Evolutionary conservation across 2,329 filamentous ascomycete species (phyloP).

Genomic region (Fusarium buxicola): DNA sequence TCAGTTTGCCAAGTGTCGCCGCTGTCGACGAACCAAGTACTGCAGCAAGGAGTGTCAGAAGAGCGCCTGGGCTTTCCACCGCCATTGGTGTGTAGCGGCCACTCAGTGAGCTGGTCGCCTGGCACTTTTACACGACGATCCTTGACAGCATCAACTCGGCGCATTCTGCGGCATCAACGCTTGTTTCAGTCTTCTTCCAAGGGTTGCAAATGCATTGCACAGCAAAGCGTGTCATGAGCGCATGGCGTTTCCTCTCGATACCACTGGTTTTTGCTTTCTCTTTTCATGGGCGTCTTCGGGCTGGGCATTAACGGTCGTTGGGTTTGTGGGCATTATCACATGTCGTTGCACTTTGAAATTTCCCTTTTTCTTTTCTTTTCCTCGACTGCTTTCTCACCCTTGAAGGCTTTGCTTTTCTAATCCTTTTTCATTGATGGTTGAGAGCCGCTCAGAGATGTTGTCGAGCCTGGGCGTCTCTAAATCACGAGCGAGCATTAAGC

Average conservation of each 20-base stretch:
- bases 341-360: conserved; percentile 36
- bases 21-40: conserved; percentile 96
- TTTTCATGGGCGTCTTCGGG: conserved; percentile 44
- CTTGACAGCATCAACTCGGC: conserved; percentile 43
- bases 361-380: conserved; percentile 31
- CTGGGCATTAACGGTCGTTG: conserved; percentile 44
- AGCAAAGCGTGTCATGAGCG: conserved; percentile 56
- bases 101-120: conserved; percentile 56
- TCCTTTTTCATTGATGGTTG: conserved; percentile 34
- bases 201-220: conserved; percentile 55
- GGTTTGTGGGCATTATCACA: conserved; percentile 39
- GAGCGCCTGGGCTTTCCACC: conserved; percentile 97
- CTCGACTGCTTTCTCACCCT: conserved; percentile 30
- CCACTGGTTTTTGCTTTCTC: conserved; percentile 52
- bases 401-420: conserved; percentile 38
- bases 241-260: conserved; percentile 59
- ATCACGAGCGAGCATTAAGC: conserved; percentile 29
- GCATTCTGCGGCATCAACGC: conserved; percentile 43
- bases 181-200: conserved; percentile 48
- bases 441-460: conserved; percentile 10
- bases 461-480: conserved; percentile 5
- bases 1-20: conserved; percentile 97
- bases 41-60: conserved; percentile 99
- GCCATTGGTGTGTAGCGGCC: conserved; percentile 94
- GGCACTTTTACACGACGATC: conserved; percentile 31